Evolutionary conservation across 2,329 filamentous ascomycete species (phyloP), one percentile per base, ranked within the genome.

Genomic region (Rosellinia necatrix): DNA sequence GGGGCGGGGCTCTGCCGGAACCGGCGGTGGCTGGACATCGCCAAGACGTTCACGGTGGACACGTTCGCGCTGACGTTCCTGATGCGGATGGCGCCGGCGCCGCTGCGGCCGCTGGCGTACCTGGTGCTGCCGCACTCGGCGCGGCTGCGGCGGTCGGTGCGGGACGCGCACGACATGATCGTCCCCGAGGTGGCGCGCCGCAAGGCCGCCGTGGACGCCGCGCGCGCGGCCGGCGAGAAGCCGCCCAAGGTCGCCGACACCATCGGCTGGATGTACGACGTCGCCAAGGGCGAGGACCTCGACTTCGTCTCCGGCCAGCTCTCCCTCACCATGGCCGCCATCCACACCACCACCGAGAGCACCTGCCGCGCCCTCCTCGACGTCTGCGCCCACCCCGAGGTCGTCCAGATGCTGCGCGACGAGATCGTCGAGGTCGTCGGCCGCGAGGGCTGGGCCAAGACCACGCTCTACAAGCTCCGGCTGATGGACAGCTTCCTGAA

Each of bases 1-100:
- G 79, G 80, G 3, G 61, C 67, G 3, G 67, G 71, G 3, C 62
- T 80, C 10, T 79, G 76, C 64, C 76, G 76, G 5, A 72, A 81
- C 60, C 64, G 74, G 25, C 67, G 72, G 30, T 83, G 79, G 79
- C 71, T 81, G 15, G 65, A 74, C 1, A 73, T 79, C 49, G 66
- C 75, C 38, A 69, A 76, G 66, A 66, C 71, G 22, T 79, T 78
- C 61, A 75, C 76, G 7, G 53, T 74, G n/a, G 69, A 76, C 56
- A 65, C 67, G 37, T 71, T 79, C 65, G 44, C 65, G 46, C 66
- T 71, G 38, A 61, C 73, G 50, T 37, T 71, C 50, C 43, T 72
- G 15, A 71, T 82, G 50, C 71, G 75, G 17, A 62, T 70, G 12
- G 76, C 70, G 64, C 79, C 78, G 0, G 60, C 68, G 0, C 58